Evolutionary conservation across 805 yeast species (phyloP).

Genomic region (Starmerella scarabaei): DNA sequence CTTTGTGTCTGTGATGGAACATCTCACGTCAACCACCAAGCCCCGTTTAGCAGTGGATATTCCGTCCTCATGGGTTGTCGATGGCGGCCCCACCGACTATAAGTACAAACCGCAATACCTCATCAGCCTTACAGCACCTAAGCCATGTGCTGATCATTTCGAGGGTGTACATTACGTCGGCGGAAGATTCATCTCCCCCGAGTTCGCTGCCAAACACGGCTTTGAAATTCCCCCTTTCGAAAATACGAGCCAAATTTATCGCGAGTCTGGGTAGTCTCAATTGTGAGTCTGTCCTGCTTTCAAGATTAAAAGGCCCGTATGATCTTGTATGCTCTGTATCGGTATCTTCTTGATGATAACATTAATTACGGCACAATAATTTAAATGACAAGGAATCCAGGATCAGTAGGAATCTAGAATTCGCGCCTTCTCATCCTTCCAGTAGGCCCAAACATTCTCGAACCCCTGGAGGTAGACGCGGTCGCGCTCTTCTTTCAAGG

Average conservation of each 20-base stretch:
- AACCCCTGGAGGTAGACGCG: slow-evolving; percentile 61
- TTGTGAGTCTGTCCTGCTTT: too few relatives aligned
- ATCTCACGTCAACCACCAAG: slow-evolving; percentile 30
- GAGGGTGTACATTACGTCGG: slow-evolving; percentile 64
- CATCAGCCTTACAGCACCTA: slow-evolving; percentile 86
- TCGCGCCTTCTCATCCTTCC: slow-evolving; percentile 59
- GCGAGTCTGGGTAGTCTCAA: slow-evolving; percentile 14
- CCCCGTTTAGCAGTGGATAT: slow-evolving; percentile 77
- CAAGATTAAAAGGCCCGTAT: too few relatives aligned
- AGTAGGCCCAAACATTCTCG: slow-evolving; percentile 56
- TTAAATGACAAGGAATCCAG: too few relatives aligned
- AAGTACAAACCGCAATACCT: slow-evolving; percentile 51
- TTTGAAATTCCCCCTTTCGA: slow-evolving; percentile 51
- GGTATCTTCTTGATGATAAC: too few relatives aligned
- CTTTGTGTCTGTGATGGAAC: slow-evolving; percentile 39
- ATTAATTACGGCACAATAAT: too few relatives aligned
- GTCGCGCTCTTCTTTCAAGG: slow-evolving; percentile 27
- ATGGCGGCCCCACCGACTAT: slow-evolving; percentile 50
- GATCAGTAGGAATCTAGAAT: slow-evolving; percentile 43
- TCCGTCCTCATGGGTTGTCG: slow-evolving; percentile 97
- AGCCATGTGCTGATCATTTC: slow-evolving; percentile 59
- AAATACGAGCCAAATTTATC: slow-evolving; percentile 44
- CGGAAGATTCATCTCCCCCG: slow-evolving; percentile 65
- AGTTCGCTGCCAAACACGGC: slow-evolving; percentile 59
- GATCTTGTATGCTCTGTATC: too few relatives aligned